These are phyloP conservation scores for Solanum virginianum DNA, from an alignment of 257 asterid species.

Conservation along the genomic window DNA sequence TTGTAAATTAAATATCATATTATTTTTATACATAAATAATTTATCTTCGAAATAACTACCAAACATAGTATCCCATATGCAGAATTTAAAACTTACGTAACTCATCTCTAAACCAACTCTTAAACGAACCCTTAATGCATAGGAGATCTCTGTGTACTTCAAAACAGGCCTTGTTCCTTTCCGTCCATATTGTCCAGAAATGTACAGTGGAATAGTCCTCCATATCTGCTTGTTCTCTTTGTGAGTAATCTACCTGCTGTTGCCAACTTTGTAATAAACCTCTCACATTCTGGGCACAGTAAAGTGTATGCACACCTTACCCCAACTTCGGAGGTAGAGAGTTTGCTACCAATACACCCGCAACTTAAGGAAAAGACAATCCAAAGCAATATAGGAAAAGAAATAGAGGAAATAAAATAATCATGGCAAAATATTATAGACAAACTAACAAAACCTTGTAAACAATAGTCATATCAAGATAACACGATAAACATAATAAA, in stretches of 20 bases:
- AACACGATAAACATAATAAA: not conserved
- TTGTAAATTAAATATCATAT: too few relatives aligned
- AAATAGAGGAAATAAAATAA: not conserved
- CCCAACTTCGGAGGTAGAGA: not conserved
- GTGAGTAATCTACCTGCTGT: not conserved
- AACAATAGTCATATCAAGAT: not conserved
- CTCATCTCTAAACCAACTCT: too few relatives aligned
- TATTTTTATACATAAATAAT: too few relatives aligned
- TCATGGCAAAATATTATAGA: not conserved
- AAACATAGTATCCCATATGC: too few relatives aligned
- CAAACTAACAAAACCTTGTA: not conserved
- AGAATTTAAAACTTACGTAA: too few relatives aligned
- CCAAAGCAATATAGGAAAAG: not conserved
- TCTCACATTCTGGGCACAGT: not conserved
- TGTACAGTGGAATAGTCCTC: not conserved
- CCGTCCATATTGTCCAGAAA: not conserved
- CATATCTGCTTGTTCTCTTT: not conserved
- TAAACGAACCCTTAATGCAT: too few relatives aligned
- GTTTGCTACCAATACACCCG: not conserved
- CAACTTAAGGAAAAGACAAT: not conserved
- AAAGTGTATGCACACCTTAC: not conserved
- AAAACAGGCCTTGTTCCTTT: not conserved
- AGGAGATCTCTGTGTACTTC: not conserved
- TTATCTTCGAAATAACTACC: too few relatives aligned
- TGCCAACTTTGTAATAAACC: not conserved